phyloP scores from a whole-genome alignment of 2,329 filamentous ascomycete species.

The Tolypocladium sp. region DNA sequence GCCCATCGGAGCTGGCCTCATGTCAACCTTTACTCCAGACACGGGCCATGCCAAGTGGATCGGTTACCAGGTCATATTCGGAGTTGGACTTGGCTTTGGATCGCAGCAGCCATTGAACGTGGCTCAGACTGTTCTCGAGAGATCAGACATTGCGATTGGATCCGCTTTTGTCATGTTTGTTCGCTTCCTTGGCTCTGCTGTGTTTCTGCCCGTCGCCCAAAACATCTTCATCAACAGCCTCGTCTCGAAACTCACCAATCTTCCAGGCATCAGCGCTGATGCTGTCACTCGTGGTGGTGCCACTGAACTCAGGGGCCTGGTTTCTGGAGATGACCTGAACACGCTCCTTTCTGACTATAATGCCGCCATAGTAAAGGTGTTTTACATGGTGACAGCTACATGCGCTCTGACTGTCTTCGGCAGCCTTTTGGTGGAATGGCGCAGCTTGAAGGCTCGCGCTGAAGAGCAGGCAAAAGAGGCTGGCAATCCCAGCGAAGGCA shows the following conservation, averaged over 20 bases:
- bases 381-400: not conserved
- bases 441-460: not conserved
- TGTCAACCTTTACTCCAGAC: not conserved
- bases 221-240: not conserved
- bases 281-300: not conserved
- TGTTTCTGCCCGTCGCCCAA: not conserved
- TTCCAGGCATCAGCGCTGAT: not conserved
- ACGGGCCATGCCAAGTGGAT: not conserved
- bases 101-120: not conserved
- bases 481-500: not conserved
- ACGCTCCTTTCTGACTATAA: not conserved
- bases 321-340: not conserved
- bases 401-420: not conserved
- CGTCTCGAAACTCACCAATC: not conserved
- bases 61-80: not conserved
- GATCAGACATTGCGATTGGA: not conserved
- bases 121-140: not conserved
- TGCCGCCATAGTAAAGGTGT: not conserved
- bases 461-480: not conserved
- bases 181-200: not conserved
- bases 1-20: not conserved
- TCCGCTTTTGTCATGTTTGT: not conserved
- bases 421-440: not conserved
- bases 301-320: not conserved
- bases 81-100: not conserved